These are phyloP conservation scores for Chrysoporthe deuterocubensis DNA, from an alignment of 2,329 filamentous ascomycete species.

Conservation along the genomic window DNA sequence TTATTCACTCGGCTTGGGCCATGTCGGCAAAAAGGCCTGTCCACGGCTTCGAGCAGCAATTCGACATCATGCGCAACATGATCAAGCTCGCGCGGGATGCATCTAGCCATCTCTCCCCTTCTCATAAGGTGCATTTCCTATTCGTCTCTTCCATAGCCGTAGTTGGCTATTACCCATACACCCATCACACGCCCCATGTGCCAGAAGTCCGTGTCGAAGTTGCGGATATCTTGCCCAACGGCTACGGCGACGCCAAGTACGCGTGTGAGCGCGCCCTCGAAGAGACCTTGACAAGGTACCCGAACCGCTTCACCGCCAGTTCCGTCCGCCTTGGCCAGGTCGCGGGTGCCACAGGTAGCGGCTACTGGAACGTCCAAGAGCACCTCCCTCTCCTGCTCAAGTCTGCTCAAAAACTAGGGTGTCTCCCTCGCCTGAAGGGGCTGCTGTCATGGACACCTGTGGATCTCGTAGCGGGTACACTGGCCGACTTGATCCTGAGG, in stretches of 20 bases:
- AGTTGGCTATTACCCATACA: constrained; percentile 35
- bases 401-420: constrained; percentile 49
- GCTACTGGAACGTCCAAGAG: constrained; percentile 59
- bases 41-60: constrained; percentile 46
- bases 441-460: constrained; percentile 52
- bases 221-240: constrained; percentile 46
- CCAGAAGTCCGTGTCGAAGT: constrained; percentile 48
- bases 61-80: constrained; percentile 49
- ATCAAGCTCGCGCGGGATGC: constrained; percentile 44
- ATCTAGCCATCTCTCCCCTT: background rate
- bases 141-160: constrained; percentile 49
- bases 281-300: constrained; percentile 48
- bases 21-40: constrained; percentile 49
- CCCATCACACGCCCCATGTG: constrained; percentile 37
- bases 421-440: constrained; percentile 46
- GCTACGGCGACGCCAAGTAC: constrained; percentile 58
- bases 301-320: constrained; percentile 46
- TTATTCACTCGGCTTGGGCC: constrained; percentile 58
- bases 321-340: constrained; percentile 56
- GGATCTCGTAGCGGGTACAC: constrained; percentile 38
- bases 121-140: constrained; percentile 37
- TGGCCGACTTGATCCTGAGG: constrained; percentile 34
- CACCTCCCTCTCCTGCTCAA: constrained; percentile 55
- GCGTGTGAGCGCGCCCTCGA: constrained; percentile 55
- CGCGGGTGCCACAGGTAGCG: constrained; percentile 51